phyloP scores from a whole-genome alignment of 1,139 yeast genomes.

The Pichia cactophila region DNA sequence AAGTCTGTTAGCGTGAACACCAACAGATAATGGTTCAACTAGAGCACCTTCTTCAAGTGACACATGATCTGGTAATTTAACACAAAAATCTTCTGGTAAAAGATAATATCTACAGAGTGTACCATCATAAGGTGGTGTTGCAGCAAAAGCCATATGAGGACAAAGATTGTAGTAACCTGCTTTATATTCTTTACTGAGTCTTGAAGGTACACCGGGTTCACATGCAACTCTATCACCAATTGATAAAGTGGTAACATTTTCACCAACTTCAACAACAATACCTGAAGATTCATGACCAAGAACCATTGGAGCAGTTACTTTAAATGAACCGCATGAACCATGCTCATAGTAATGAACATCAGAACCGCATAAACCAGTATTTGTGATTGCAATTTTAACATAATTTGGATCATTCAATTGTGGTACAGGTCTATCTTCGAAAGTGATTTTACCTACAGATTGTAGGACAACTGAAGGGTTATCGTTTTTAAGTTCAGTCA shows the following conservation, averaged over 20 bases:
- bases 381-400: slow-evolving; percentile 66
- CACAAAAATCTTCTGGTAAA: slow-evolving; percentile 79
- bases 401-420: slow-evolving; percentile 52
- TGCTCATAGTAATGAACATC: slow-evolving; percentile 79
- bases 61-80: slow-evolving; percentile 69
- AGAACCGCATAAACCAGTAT: slow-evolving; percentile 85
- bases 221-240: slow-evolving; percentile 81
- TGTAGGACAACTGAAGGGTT: slow-evolving; percentile 69
- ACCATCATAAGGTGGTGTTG: slow-evolving; percentile 77
- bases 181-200: slow-evolving; percentile 66
- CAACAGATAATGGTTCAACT: slow-evolving; percentile 84
- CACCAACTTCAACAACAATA: slow-evolving; percentile 57
- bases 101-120: slow-evolving; percentile 66
- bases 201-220: slow-evolving; percentile 75
- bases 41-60: slow-evolving; percentile 81
- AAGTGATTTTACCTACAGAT: slow-evolving; percentile 53
- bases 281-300: slow-evolving; percentile 45
- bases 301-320: slow-evolving; percentile 39
- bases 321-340: slow-evolving; percentile 70
- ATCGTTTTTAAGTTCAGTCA: slow-evolving; percentile 12
- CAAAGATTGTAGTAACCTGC: slow-evolving; percentile 73
- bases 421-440: slow-evolving; percentile 64
- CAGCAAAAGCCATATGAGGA: slow-evolving; percentile 80
- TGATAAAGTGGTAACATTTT: slow-evolving; percentile 48
- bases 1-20: slow-evolving; percentile 71